These are phyloP conservation scores for Alternaria consortialis DNA, from an alignment of 2,329 filamentous ascomycete species.

Conservation along the genomic window DNA sequence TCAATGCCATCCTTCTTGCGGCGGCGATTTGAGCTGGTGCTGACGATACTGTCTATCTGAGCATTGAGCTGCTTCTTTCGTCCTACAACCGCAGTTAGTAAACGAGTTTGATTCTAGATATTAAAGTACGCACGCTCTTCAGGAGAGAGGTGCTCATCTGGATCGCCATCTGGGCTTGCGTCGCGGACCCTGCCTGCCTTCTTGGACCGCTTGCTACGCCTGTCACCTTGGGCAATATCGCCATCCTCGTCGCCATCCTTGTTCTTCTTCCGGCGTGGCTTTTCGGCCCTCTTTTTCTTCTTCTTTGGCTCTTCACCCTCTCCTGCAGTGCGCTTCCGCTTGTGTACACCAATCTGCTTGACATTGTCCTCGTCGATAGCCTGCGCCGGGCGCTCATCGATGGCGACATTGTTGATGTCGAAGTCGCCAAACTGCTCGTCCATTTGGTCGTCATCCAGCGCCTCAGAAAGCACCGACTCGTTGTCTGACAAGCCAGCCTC, in stretches of 20 bases:
- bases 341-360: conserved; percentile 68
- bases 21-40: conserved; percentile 77
- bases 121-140: conserved; percentile 73
- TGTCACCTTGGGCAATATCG: conserved; percentile 63
- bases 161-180: conserved; percentile 64
- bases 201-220: conserved; percentile 61
- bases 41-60: conserved; percentile 87
- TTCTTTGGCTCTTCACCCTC: conserved; percentile 69
- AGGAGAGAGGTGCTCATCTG: conserved; percentile 81
- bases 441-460: conserved; percentile 70
- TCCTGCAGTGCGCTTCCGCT: conserved; percentile 69
- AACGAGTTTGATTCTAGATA: background rate
- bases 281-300: conserved; percentile 72
- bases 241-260: conserved; percentile 57
- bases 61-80: conserved; percentile 84
- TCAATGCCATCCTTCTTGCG: conserved; percentile 91
- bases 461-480: conserved; percentile 69
- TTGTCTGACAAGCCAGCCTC: conserved; percentile 62
- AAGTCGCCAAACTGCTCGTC: conserved; percentile 65
- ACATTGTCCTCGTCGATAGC: conserved; percentile 70
- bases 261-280: conserved; percentile 61
- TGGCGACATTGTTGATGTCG: conserved; percentile 67
- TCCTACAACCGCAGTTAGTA: conserved; percentile 52
- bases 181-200: conserved; percentile 50
- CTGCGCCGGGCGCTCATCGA: conserved; percentile 67